Base-by-base conservation (phyloP, 2,329 filamentous ascomycete genomes). In the Microdochium nivale region DNA sequence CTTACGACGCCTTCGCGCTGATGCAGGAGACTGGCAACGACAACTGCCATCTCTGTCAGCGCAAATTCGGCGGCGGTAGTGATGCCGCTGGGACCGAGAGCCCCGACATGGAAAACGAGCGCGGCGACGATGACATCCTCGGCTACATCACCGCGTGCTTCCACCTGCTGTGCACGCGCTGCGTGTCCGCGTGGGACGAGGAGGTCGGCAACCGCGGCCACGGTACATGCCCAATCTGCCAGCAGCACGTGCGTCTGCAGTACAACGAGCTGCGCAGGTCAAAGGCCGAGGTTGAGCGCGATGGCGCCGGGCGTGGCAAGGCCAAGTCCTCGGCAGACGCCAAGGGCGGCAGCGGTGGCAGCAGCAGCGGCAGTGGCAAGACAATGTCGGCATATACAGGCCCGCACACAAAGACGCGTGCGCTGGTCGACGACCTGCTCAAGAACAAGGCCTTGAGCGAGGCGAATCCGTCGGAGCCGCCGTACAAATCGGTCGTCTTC, bases 401-500 rank as follows among this genome's bases (percentile, higher is more conserved):
- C 0, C 92, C 92, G 0, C 90, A 95, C 62, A 95, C 91, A 4
- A 99, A 99, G 72, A 96, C 94, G 1, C 83, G 80, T 52, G 90
- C 88, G 1, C 74, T 99, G 2, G 64, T 99, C 0, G 74, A 84
- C n/a, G 84, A 89, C 55, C 78, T 99, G 8, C 67, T 87, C 1
- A 73, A 76, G 49, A 81, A 83, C 49, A 81, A 83, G 52, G 73
- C 74, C 1, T 80, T 85, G 63, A 88, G 83, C 54, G 76, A 78
- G 35, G 71, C 70, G 0, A 73, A 80, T 10, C 80, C 83, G 0
- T 70, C 79, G 11, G 81, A 91, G 62, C 79, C 82, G 0, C 91
- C 91, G 0, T 87, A 89, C 69, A 97, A 96, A 67, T 94, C 89
- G 25, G 90, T 99, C 14, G 84, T 99, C 7, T 97, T 97, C 69